Base-by-base conservation (phyloP, 2,329 filamentous ascomycete genomes). In the Aspergillus proliferans region DNA sequence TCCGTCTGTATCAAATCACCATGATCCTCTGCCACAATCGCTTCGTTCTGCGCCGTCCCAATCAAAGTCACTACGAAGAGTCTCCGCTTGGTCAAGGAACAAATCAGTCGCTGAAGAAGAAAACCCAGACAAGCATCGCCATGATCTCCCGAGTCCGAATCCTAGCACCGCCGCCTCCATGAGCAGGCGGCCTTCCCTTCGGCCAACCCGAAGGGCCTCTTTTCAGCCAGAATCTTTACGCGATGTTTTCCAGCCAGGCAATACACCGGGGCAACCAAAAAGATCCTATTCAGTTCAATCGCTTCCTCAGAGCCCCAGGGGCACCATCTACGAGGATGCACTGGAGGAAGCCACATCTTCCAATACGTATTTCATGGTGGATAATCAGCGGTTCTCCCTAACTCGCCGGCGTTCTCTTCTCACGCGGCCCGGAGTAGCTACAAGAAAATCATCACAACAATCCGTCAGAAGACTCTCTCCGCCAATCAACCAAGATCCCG, bases 341-440 rank as follows among this genome's bases (percentile, higher is more conserved):
- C 50, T 62, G 18, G 60, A 64, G 48, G 57, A 62, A 34, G 58
- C 63, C 15, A 54, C 60, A 10, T 60, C 64, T 43, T 63, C 62
- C n/a, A 67, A 66, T 41, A 67, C 62, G 1, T 59, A 63, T 52
- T 65, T 67, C 40, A 53, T 62, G 47, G 59, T 65, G 30, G 62
- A 63, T 22, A 62, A 58, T 41, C 64, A 65, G 44, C 61, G 64
- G 7, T 64, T 64, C 48, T 67, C 66, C 12, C 47, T 68, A 36
- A 70, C 64, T n/a, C 67, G 68, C 19, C 63, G 67, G 19, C 63
- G 64, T 15, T 71, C 68, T 26, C 57, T 70, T 7, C 57, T 68
- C 22, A 69, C 60, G 15, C 58, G 61, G 36, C 69, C 64, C 4
- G 67, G 66, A 5, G 54, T 66, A 47, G 68, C 58, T 45, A 72